These are phyloP conservation scores for Salix arbutifolia DNA, from an alignment of 345 rosid genomes.

Conservation along the genomic window DNA sequence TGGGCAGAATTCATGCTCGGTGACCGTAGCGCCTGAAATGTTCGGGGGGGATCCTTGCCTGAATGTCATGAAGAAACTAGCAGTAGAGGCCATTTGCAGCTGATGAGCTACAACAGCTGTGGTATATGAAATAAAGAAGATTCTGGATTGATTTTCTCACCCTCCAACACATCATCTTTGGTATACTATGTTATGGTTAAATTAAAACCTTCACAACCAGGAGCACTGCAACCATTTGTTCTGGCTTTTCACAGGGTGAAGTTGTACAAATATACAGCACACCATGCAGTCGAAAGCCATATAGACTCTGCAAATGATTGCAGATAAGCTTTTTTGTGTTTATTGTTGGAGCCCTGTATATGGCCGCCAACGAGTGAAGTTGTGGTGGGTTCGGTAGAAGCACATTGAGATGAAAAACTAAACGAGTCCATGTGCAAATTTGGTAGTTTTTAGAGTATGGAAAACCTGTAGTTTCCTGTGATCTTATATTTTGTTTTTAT, in stretches of 20 bases:
- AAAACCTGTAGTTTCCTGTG: conserved; percentile 48
- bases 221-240: conserved; percentile 30
- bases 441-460: conserved; percentile 21
- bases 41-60: conserved; percentile 99
- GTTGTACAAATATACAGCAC: conserved; percentile 78
- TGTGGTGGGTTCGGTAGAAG: conserved; percentile 23
- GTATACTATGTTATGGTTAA: conserved; percentile 16
- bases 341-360: conserved; percentile 3
- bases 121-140: conserved; percentile 10
- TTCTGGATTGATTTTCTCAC: conserved; percentile 13
- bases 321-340: conserved; percentile 23
- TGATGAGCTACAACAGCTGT: conserved; percentile 26
- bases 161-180: conserved; percentile 22
- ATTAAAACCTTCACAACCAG: conserved; percentile 17
- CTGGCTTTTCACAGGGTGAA: conserved; percentile 48
- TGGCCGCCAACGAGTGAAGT: conserved; percentile 13
- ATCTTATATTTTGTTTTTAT: conserved; percentile 5
- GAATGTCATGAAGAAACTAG: conserved; percentile 80
- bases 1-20: conserved; percentile 83
- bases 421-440: conserved; percentile 59
- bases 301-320: conserved; percentile 38
- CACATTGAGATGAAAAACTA: conserved; percentile 51
- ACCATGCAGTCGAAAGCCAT: conserved; percentile 26
- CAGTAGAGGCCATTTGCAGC: conserved; percentile 83
- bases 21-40: conserved; percentile 89